These are phyloP conservation scores for Hypericum androsaemum DNA, from an alignment of 345 rosid genomes.

Conservation along the genomic window DNA sequence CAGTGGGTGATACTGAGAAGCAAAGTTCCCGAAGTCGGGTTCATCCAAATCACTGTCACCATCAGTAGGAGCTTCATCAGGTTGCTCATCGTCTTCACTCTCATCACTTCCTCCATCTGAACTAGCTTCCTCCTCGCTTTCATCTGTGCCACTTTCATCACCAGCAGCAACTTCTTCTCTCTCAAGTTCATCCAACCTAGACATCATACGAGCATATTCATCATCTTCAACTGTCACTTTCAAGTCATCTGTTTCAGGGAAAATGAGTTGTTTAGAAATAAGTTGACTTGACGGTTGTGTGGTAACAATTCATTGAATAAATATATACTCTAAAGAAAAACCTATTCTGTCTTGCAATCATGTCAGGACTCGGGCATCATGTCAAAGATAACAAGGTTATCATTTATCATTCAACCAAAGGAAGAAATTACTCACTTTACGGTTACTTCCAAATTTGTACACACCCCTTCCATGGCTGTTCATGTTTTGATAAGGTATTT, in stretches of 20 bases:
- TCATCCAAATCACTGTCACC: conserved; percentile 12
- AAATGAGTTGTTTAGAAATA: too few species aligned
- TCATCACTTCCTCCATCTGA: neutral
- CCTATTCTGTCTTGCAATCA: too few species aligned
- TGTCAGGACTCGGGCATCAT: too few species aligned
- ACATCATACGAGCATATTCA: conserved; percentile 59
- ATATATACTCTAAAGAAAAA: too few species aligned
- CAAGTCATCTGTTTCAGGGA: conserved; percentile 19
- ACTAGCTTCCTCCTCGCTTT: conserved; percentile 11
- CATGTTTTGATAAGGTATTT: too few species aligned
- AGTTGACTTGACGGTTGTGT: too few species aligned
- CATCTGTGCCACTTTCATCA: conserved; percentile 17
- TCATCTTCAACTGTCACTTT: conserved; percentile 41
- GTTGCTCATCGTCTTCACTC: conserved; percentile 3
- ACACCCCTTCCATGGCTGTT: too few species aligned
- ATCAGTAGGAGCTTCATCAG: neutral
- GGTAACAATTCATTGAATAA: too few species aligned
- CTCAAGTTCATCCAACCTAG: conserved; percentile 89
- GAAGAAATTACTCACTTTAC: too few species aligned
- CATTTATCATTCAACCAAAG: too few species aligned
- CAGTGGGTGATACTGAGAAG: conserved; percentile 22
- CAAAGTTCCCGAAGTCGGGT: conserved; percentile 15
- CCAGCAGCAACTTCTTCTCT: conserved; percentile 66
- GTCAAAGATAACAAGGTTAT: too few species aligned
- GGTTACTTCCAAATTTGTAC: too few species aligned